phyloP scores from a whole-genome alignment of 2,329 filamentous ascomycete species.

The Botrytis paeoniae region DNA sequence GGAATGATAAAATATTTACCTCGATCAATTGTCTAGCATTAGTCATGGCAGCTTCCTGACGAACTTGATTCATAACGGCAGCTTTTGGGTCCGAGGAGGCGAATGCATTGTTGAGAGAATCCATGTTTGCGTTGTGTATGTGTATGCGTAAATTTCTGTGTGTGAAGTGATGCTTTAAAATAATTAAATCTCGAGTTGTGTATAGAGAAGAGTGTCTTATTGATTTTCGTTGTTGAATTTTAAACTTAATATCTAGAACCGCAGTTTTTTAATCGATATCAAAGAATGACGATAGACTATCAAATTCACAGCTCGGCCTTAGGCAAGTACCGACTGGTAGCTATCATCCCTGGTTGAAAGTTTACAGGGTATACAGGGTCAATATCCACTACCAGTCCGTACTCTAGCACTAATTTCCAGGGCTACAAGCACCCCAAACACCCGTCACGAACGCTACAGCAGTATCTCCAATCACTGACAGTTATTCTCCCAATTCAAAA shows the following conservation, averaged over 20 bases:
- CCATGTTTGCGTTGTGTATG: conserved; percentile 4
- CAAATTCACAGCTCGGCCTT: background rate
- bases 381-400: background rate
- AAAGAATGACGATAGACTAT: background rate
- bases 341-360: background rate
- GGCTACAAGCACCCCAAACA: background rate
- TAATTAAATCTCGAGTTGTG: background rate
- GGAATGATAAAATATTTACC: conserved; percentile 45
- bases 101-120: conserved; percentile 11
- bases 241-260: background rate
- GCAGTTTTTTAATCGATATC: background rate
- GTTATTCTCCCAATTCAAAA: background rate
- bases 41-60: conserved; percentile 58
- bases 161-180: background rate
- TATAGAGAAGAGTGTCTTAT: background rate
- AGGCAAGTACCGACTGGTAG: background rate
- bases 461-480: background rate
- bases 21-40: conserved; percentile 71
- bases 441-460: background rate
- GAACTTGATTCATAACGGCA: conserved; percentile 51
- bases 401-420: background rate
- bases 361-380: background rate
- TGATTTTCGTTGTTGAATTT: background rate
- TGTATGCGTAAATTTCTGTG: background rate
- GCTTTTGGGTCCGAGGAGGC: conserved; percentile 33